These are phyloP conservation scores for Extremus antarcticus DNA, from an alignment of 495 filamentous ascomycete species.

Conservation along the genomic window DNA sequence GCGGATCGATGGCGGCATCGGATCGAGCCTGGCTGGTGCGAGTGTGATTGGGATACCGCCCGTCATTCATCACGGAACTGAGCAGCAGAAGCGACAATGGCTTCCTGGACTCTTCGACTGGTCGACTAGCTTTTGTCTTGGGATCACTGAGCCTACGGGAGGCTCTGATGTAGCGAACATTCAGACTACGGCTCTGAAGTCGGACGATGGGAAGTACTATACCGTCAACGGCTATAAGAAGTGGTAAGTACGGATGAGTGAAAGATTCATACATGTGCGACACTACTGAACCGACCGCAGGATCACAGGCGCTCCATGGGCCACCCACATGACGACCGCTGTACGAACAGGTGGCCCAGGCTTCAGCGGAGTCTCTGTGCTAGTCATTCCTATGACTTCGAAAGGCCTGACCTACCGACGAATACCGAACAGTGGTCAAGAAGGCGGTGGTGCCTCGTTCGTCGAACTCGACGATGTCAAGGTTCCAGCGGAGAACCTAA, in stretches of 20 bases:
- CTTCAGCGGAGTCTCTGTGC: slow-evolving; percentile 37
- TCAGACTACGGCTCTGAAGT: slow-evolving; percentile 35
- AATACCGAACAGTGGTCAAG: slow-evolving; percentile 31
- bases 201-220: slow-evolving; percentile 36
- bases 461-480: slow-evolving; percentile 30
- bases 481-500: slow-evolving; percentile 29
- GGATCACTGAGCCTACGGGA: slow-evolving; percentile 43
- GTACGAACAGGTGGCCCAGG: slow-evolving; percentile 44
- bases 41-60: slow-evolving; percentile 46
- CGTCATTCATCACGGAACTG: slow-evolving; percentile 41
- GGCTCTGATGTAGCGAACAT: slow-evolving; percentile 42
- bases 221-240: slow-evolving; percentile 48
- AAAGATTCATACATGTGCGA: too few relatives aligned
- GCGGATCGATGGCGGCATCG: slow-evolving; percentile 28
- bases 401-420: slow-evolving; percentile 31
- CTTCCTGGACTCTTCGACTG: slow-evolving; percentile 40
- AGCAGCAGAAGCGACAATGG: slow-evolving; percentile 38
- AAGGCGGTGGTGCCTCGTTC: slow-evolving; percentile 28
- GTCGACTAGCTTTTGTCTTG: slow-evolving; percentile 41
- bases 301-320: slow-evolving; percentile 46
- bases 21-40: slow-evolving; percentile 36
- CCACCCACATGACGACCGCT: slow-evolving; percentile 44
- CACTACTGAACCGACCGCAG: too few relatives aligned
- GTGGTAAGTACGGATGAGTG: too few relatives aligned
- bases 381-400: slow-evolving; percentile 42